A percentile compares a stretch with the other conserved stretches of the same genome.
phyloP scores from a whole-genome alignment of 2,329 filamentous ascomycete species.

The Arthrinium puccinioides region DNA sequence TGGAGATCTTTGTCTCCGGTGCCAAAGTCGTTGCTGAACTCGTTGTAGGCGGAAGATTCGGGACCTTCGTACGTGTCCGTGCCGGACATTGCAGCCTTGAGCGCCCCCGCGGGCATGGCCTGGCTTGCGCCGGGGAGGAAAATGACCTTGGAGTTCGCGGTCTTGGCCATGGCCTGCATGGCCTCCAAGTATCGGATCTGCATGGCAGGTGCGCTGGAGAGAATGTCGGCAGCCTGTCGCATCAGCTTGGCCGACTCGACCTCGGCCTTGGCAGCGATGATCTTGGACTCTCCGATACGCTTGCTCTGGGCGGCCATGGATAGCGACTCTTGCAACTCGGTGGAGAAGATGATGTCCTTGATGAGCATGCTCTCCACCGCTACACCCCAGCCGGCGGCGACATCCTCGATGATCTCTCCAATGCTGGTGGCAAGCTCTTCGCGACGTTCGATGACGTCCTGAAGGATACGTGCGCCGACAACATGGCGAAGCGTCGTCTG shows the following conservation, averaged over 20 bases:
- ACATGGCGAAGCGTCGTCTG: conserved; percentile 97
- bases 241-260: conserved; percentile 94
- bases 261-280: conserved; percentile 94
- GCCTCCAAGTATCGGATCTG: conserved; percentile 97
- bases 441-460: conserved; percentile 96
- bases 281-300: conserved; percentile 96
- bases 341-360: conserved; percentile 97
- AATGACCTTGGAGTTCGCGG: conserved; percentile 80
- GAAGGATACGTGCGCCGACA: conserved; percentile 87
- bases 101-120: conserved; percentile 40
- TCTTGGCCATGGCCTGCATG: conserved; percentile 98
- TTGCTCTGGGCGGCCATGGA: conserved; percentile 99
- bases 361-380: conserved; percentile 97
- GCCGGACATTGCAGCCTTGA: conserved; percentile 36
- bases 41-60: conserved; percentile 23
- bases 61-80: conserved; percentile 38
- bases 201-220: conserved; percentile 91
- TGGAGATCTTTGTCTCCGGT: conserved; percentile 59
- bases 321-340: conserved; percentile 89
- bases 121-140: conserved; percentile 65
- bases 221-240: conserved; percentile 87
- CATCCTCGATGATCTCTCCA: conserved; percentile 94
- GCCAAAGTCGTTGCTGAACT: conserved; percentile 16
- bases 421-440: conserved; percentile 96
- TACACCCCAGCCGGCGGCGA: conserved; percentile 89